Evolutionary conservation across 192 early-diverging fungal genomes (phyloP), one percentile per base, ranked within the genome.

Genomic region (Umbelopsis sp.): DNA sequence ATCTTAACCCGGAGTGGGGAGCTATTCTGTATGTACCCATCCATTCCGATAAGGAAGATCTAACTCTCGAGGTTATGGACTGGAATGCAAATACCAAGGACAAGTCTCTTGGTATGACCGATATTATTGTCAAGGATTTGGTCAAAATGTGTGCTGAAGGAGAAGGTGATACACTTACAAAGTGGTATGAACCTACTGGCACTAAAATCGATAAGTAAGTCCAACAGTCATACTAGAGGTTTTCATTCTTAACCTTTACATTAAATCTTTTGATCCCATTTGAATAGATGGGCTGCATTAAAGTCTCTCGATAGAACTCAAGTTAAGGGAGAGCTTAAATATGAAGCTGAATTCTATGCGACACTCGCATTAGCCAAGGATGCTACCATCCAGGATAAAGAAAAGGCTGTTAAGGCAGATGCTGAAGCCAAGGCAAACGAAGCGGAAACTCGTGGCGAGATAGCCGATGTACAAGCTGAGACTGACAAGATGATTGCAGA

Each of bases 1-100:
- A 87, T 10, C 71, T 93, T 32, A 86, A 91, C 65, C 95, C 95
- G 2, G 86, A 87, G 45, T 97, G 95, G 94, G 88, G 91, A 79
- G 93, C 94, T 77, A 86, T 87, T 16, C 83, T 92, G 36, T 94
- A 91, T 72, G 84, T 91, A 11, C 92, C 93, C 8, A 80, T 90
- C 52, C 95, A 92, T 75, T 87, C 88, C 3, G 44, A 82, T 7
- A 80, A 77, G 65, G 92, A 97, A 76, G 73, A 77, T 17, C 34
- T 97, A 22, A 76, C 75, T 21, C 77, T 96, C 22, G 87, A 92
- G 71, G 80, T 91, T 21, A 90, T 85, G 82, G 94, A 96, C 75
- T 93, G 81, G 82, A 95, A 96, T 74, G 83, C 85, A 65, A 74
- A 88, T 20, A 79, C 83, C 62, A 91, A 90, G 77, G 90, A 95